Conservation (phyloP, 805 yeast genomes). For the Kluyveromyces aestuarii region DNA sequence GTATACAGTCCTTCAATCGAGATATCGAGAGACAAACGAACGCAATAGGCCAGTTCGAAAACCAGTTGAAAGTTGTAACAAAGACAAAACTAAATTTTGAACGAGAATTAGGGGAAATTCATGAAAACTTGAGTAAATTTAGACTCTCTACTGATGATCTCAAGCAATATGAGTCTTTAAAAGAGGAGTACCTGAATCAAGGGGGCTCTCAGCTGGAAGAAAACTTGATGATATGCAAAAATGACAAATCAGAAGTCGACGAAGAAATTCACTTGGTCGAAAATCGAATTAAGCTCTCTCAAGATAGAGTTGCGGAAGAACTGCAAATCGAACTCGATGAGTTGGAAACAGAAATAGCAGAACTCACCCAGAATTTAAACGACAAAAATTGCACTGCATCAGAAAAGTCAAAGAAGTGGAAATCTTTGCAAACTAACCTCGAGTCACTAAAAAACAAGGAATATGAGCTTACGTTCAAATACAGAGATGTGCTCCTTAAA, state of each 20-base stretch:
- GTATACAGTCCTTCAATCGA: conserved; percentile 38
- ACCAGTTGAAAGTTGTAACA: conserved; percentile 39
- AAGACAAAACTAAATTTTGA: conserved; percentile 34
- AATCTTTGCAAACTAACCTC: conserved; percentile 31
- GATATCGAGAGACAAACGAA: conserved; percentile 48
- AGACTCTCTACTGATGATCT: conserved; percentile 42
- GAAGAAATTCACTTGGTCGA: conserved; percentile 31
- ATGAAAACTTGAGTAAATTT: conserved; percentile 23
- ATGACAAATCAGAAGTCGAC: conserved; percentile 37
- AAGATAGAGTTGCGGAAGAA: conserved; percentile 26
- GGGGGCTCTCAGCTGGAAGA: conserved; percentile 54
- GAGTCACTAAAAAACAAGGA: conserved; percentile 39
- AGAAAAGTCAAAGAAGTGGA: conserved; percentile 26
- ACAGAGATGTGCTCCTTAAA: conserved; percentile 49
- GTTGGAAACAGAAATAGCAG: conserved; percentile 23
- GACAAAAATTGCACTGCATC: conserved; percentile 28
- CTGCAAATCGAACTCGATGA: conserved; percentile 28
- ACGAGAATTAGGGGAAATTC: conserved; percentile 22
- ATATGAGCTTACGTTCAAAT: conserved; percentile 49
- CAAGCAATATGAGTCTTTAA: conserved; percentile 47
- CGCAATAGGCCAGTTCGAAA: conserved; percentile 33
- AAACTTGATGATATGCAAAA: conserved; percentile 32
- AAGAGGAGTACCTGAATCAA: conserved; percentile 44
- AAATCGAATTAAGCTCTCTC: conserved; percentile 29
- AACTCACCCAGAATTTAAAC: conserved; percentile 29